Percentiles rank a stretch among this genome's conserved stretches.
Evolutionary conservation across 1,284 basidiomycete species (phyloP).

Genomic region (Rhodotorula mucilaginosa): DNA sequence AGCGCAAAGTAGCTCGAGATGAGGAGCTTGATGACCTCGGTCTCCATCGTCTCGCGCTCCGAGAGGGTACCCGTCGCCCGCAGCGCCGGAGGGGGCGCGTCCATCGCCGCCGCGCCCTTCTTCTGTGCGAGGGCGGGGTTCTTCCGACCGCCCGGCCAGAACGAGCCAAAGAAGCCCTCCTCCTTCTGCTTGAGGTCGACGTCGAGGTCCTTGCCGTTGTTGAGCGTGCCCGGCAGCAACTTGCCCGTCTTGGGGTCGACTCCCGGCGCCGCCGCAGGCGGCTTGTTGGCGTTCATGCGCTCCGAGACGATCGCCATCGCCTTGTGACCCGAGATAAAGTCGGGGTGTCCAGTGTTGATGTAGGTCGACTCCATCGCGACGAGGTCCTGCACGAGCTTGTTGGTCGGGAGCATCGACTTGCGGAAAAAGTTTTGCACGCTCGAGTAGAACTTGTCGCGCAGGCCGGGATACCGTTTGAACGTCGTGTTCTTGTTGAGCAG

Average conservation of each 20-base stretch:
- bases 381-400: slow-evolving; percentile 88
- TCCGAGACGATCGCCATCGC: slow-evolving; percentile 86
- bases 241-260: slow-evolving; percentile 71
- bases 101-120: slow-evolving; percentile 78
- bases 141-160: slow-evolving; percentile 65
- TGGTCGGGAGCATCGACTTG: slow-evolving; percentile 85
- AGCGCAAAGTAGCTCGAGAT: slow-evolving; percentile 76
- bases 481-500: slow-evolving; percentile 84
- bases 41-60: slow-evolving; percentile 96
- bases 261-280: slow-evolving; percentile 51
- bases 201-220: slow-evolving; percentile 92
- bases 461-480: slow-evolving; percentile 90
- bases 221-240: slow-evolving; percentile 62
- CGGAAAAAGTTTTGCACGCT: slow-evolving; percentile 97
- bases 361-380: slow-evolving; percentile 96
- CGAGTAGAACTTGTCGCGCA: slow-evolving; percentile 88
- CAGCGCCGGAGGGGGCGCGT: slow-evolving; percentile 84
- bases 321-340: slow-evolving; percentile 95
- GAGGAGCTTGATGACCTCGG: slow-evolving; percentile 88
- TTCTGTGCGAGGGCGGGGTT: slow-evolving; percentile 61
- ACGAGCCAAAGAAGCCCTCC: slow-evolving; percentile 91
- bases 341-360: slow-evolving; percentile 98
- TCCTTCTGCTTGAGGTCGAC: slow-evolving; percentile 77
- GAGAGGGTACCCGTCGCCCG: slow-evolving; percentile 88
- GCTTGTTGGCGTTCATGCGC: slow-evolving; percentile 72